Percentiles rank a stretch among this genome's conserved stretches.
Evolutionary conservation across 2,329 filamentous ascomycete genomes (phyloP).

Genomic region (Chaetomiaceae sp.): DNA sequence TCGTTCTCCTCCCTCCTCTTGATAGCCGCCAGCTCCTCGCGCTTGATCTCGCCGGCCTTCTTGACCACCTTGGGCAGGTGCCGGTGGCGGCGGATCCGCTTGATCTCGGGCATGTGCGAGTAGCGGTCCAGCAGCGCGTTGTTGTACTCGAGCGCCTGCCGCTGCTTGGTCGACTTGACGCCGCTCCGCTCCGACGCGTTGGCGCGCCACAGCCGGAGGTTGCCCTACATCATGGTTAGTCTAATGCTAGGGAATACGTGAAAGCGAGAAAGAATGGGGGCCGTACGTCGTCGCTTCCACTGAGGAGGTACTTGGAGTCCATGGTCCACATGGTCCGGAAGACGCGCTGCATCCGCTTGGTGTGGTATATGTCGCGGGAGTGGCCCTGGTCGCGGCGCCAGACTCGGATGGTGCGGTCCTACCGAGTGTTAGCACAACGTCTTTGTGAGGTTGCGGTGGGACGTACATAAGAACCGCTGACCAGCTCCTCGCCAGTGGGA

Average conservation of each 20-base stretch:
- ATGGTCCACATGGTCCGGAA: conserved; percentile 77
- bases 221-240: conserved; percentile 18
- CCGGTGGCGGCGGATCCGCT: conserved; percentile 82
- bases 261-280: conserved; percentile 38
- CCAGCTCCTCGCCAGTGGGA: conserved; percentile 89
- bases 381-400: conserved; percentile 79
- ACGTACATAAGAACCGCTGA: conserved; percentile 76
- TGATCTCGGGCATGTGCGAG: conserved; percentile 93
- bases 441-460: neutral
- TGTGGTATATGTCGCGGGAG: conserved; percentile 92
- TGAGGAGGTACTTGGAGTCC: conserved; percentile 84
- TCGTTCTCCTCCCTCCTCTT: conserved; percentile 94
- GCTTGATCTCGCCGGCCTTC: conserved; percentile 94
- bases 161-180: conserved; percentile 77
- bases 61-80: conserved; percentile 90
- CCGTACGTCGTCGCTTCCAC: conserved; percentile 91
- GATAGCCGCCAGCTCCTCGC: conserved; percentile 78
- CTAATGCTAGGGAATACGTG: neutral
- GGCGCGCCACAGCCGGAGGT: conserved; percentile 73
- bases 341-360: conserved; percentile 82
- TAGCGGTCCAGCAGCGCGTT: conserved; percentile 77
- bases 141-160: conserved; percentile 89
- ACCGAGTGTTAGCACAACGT: conserved; percentile 32
- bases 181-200: conserved; percentile 79
- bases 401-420: conserved; percentile 80